Conservation (phyloP, 2,329 filamentous ascomycete genomes). For the Domatiomyces globalis region DNA sequence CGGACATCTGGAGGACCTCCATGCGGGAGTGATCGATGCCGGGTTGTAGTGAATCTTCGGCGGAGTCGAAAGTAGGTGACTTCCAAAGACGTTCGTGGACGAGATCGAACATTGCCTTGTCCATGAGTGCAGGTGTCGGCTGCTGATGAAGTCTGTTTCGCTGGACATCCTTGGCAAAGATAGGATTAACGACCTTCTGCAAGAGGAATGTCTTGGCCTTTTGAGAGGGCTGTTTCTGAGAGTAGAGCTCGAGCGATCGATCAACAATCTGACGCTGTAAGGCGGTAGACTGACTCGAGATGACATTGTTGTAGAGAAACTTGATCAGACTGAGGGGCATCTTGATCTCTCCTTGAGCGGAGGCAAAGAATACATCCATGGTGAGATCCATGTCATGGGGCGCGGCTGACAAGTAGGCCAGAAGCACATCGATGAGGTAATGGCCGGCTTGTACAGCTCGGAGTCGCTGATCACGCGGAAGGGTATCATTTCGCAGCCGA, state of each 20-base stretch:
- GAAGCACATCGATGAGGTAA: constrained; percentile 73
- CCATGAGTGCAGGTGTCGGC: constrained; percentile 59
- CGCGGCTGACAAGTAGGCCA: constrained; percentile 60
- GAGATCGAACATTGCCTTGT: constrained; percentile 72
- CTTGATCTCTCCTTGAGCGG: constrained; percentile 73
- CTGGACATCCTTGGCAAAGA: constrained; percentile 92
- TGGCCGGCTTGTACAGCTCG: constrained; percentile 81
- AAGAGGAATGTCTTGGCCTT: constrained; percentile 88
- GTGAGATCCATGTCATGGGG: constrained; percentile 68
- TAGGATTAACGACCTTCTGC: constrained; percentile 85
- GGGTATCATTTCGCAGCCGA: constrained; percentile 53
- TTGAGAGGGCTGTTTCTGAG: constrained; percentile 62
- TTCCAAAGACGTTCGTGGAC: constrained; percentile 92
- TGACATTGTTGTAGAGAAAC: constrained; percentile 74
- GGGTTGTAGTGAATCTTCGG: constrained; percentile 68
- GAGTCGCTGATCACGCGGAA: constrained; percentile 61
- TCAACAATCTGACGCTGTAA: constrained; percentile 72
- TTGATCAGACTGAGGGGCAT: constrained; percentile 58
- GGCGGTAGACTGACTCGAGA: constrained; percentile 69
- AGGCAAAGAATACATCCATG: constrained; percentile 67
- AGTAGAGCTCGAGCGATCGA: constrained; percentile 77
- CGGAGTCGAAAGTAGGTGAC: constrained; percentile 64
- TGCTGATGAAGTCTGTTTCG: constrained; percentile 52
- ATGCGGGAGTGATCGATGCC: constrained; percentile 92
- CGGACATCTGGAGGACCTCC: constrained; percentile 88